phyloP scores from a whole-genome alignment of 768 basidiomycete species.

The Lentinus brumalis region DNA sequence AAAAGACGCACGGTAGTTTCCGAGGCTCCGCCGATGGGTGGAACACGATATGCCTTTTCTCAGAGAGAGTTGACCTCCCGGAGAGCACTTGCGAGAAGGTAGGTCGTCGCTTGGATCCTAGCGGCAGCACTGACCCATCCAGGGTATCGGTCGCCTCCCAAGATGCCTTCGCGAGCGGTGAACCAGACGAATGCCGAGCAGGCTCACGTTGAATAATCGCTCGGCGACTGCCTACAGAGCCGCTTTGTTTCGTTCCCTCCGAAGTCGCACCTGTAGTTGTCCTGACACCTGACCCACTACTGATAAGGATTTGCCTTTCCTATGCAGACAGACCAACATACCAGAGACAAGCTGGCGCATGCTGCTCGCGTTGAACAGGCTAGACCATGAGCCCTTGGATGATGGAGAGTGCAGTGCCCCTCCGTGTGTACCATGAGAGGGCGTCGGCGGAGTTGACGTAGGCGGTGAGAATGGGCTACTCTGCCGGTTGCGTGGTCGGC shows the following conservation, averaged over 20 bases:
- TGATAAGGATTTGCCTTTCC: constrained; percentile 24
- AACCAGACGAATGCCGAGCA: constrained; percentile 12
- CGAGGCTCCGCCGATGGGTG: constrained; percentile 28
- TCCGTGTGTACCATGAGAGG: constrained; percentile 37
- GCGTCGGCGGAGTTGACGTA: constrained; percentile 44
- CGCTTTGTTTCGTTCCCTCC: constrained; percentile 3
- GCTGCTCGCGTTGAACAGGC: constrained; percentile 65
- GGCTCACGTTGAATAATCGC: constrained; percentile 6
- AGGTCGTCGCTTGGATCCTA: constrained; percentile 44
- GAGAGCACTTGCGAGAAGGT: constrained; percentile 45
- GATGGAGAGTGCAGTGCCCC: constrained; percentile 59
- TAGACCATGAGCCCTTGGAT: constrained; percentile 76
- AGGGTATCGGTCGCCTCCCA: constrained; percentile 30
- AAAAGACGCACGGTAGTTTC: constrained; percentile 19
- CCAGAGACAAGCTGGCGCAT: constrained; percentile 71
- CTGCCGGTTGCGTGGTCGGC: constrained; percentile 35
- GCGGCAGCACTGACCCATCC: constrained; percentile 39
- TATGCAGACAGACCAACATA: constrained; percentile 27
- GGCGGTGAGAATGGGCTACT: constrained; percentile 47
- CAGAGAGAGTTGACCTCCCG: constrained; percentile 31
- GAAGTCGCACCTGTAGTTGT: constrained; percentile 15
- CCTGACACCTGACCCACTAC: constrained; percentile 22
- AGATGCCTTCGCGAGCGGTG: constrained; percentile 38
- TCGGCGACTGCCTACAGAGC: constrained; percentile 1
- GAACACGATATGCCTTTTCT: constrained; percentile 43